phyloP scores from a whole-genome alignment of 2,329 filamentous ascomycete species.

The Mycogone perniciosa region DNA sequence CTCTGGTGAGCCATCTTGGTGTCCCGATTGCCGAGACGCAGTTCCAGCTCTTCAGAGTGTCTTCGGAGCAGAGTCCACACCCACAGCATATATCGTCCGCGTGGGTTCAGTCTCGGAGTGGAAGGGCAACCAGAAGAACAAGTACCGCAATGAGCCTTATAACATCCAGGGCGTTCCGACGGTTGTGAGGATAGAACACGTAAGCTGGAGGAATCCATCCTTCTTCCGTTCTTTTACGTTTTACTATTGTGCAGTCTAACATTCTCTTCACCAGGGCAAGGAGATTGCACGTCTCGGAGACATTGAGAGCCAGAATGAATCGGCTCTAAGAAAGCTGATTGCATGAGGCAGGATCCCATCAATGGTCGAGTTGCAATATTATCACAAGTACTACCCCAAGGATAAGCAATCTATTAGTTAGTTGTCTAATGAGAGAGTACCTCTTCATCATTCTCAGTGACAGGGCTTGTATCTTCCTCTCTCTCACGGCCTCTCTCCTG shows the following conservation, averaged over 20 bases:
- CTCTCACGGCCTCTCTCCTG: too few species aligned
- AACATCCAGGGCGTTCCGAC: conserved; percentile 24
- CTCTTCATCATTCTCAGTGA: too few species aligned
- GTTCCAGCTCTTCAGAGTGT: conserved; percentile 20
- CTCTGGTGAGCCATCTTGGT: conserved; percentile 25
- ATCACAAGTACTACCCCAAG: too few species aligned
- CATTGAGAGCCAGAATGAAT: conserved; percentile 22
- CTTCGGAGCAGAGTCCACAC: conserved; percentile 19
- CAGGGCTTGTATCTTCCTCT: too few species aligned
- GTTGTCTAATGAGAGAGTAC: too few species aligned
- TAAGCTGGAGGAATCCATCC: conserved; percentile 5
- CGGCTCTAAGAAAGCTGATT: conserved; percentile 19
- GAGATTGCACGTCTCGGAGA: conserved; percentile 23
- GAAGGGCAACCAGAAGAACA: conserved; percentile 20
- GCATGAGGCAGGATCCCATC: background rate
- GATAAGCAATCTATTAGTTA: too few species aligned
- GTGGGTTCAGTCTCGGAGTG: conserved; percentile 21
- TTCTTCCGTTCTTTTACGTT: background rate
- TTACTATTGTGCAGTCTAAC: background rate
- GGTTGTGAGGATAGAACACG: conserved; percentile 21
- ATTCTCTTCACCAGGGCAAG: conserved; percentile 14
- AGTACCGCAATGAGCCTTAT: conserved; percentile 21
- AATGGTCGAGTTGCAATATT: too few species aligned
- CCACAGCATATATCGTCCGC: conserved; percentile 21
- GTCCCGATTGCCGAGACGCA: conserved; percentile 22